Evolutionary conservation across 2,329 filamentous ascomycete genomes (phyloP).

Genomic region (Volutella citrinella): DNA sequence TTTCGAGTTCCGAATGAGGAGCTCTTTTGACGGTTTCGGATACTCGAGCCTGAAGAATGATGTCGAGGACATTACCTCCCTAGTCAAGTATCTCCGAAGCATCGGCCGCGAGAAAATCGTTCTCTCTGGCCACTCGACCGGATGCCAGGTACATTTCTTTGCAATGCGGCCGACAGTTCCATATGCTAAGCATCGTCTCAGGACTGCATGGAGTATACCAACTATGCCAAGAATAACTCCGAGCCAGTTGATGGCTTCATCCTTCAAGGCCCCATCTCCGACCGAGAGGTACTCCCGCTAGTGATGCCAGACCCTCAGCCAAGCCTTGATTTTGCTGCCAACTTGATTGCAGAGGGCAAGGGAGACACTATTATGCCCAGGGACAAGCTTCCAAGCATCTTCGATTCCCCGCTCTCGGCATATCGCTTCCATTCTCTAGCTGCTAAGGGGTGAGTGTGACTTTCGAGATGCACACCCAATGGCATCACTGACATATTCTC

Average conservation of each 20-base stretch:
- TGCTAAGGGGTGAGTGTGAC: slow-evolving; percentile 44
- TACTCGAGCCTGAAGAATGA: slow-evolving; percentile 49
- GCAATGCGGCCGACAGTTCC: too few relatives aligned
- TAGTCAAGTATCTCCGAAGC: slow-evolving; percentile 52
- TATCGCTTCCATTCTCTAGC: slow-evolving; percentile 51
- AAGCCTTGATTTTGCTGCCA: slow-evolving; percentile 46
- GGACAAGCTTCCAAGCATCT: slow-evolving; percentile 38
- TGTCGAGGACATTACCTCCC: slow-evolving; percentile 49
- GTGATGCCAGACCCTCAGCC: slow-evolving; percentile 45
- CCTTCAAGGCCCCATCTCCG: slow-evolving; percentile 76
- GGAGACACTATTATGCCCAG: slow-evolving; percentile 53
- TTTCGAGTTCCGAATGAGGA: slow-evolving; percentile 55
- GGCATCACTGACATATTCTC: slow-evolving; percentile 4
- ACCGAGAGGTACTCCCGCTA: slow-evolving; percentile 62
- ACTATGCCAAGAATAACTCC: slow-evolving; percentile 38
- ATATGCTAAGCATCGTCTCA: too few relatives aligned
- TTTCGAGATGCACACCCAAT: neutral
- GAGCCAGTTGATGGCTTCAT: slow-evolving; percentile 71
- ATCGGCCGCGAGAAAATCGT: slow-evolving; percentile 51
- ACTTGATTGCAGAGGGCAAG: slow-evolving; percentile 53
- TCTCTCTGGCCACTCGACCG: slow-evolving; percentile 57
- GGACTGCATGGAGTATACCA: slow-evolving; percentile 56
- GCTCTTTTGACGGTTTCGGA: slow-evolving; percentile 53
- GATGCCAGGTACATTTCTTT: slow-evolving; percentile 55
- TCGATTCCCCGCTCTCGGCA: slow-evolving; percentile 48